Conservation (phyloP, 148 eudicot species). For the Simmondsia chinensis region DNA sequence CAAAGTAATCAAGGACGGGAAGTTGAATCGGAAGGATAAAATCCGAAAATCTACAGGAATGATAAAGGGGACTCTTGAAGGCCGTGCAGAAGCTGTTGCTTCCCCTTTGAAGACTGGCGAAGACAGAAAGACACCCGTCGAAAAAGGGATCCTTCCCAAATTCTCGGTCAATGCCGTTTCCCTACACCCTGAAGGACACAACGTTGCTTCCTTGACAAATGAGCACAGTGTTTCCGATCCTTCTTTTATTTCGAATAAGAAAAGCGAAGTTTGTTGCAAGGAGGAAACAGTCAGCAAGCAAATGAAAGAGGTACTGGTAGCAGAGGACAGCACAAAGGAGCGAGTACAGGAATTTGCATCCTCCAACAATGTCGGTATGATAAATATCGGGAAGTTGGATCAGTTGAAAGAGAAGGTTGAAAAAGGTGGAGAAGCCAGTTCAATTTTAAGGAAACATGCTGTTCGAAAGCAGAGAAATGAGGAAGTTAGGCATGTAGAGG, state of each 20-base stretch:
- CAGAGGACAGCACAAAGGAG: conserved; percentile 8
- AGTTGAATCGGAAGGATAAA: conserved; percentile 8
- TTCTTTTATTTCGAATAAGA: conserved; percentile 5
- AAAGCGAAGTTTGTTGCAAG: conserved; percentile 9
- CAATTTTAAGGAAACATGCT: conserved; percentile 1
- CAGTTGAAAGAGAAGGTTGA: conserved; percentile 7
- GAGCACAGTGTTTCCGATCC: conserved; percentile 10
- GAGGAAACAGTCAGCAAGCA: conserved; percentile 6
- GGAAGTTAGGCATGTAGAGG: background rate
- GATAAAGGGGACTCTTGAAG: conserved; percentile 10
- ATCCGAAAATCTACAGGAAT: conserved; percentile 8
- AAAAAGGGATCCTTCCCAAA: conserved; percentile 5
- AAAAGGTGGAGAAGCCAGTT: conserved; percentile 8
- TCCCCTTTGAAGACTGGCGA: conserved; percentile 10
- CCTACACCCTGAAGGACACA: conserved; percentile 8
- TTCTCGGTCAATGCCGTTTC: conserved; percentile 5
- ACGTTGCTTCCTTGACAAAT: background rate
- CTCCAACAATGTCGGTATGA: conserved; percentile 3
- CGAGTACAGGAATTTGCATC: conserved; percentile 4
- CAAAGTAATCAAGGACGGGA: conserved; percentile 14
- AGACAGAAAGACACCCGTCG: conserved; percentile 7
- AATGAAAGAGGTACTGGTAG: conserved; percentile 8
- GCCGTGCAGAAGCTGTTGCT: conserved; percentile 9
- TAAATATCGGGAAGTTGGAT: conserved; percentile 9
- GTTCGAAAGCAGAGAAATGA: conserved; percentile 7